phyloP scores from a whole-genome alignment of 352 stramenopile genomes.

The Pythium angustatum region DNA sequence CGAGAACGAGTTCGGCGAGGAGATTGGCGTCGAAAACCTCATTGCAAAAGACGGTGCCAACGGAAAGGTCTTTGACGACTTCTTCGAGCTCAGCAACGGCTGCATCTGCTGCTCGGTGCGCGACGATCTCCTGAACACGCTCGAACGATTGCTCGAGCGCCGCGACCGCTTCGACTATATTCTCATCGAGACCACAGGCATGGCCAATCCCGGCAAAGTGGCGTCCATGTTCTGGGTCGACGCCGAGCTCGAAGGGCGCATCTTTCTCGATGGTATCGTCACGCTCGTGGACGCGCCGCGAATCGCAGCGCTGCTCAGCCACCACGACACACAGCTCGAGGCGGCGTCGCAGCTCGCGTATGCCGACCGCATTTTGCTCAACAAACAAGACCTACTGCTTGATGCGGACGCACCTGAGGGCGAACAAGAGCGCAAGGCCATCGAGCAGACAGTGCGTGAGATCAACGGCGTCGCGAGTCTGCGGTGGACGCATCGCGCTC shows the following conservation, averaged over 20 bases:
- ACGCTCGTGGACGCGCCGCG: conserved; percentile 97
- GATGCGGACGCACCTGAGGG: conserved; percentile 47
- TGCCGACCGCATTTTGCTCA: conserved; percentile 98
- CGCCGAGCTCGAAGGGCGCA: conserved; percentile 85
- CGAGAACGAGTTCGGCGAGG: conserved; percentile 98
- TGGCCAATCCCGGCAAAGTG: conserved; percentile 94
- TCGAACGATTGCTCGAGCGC: conserved; percentile 81
- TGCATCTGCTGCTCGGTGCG: conserved; percentile 98
- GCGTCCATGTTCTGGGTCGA: conserved; percentile 97
- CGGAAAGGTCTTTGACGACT: conserved; percentile 73
- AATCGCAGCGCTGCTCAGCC: conserved; percentile 45
- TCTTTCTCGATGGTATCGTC: conserved; percentile 95
- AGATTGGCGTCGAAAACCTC: conserved; percentile 94
- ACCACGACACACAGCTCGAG: conserved; percentile 53
- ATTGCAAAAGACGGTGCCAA: conserved; percentile 74
- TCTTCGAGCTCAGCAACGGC: conserved; percentile 97
- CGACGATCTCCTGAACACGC: conserved; percentile 86
- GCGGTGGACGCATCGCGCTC: conserved; percentile 58
- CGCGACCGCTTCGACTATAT: conserved; percentile 90
- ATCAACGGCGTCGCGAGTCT: conserved; percentile 76
- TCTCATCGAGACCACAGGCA: conserved; percentile 94
- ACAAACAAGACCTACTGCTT: conserved; percentile 97
- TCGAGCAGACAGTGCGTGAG: conserved; percentile 43
- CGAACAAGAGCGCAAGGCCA: conserved; percentile 13
- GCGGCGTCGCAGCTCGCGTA: conserved; percentile 97